Evolutionary conservation across 495 filamentous ascomycete species (phyloP).

Genomic region (Hamigera avellanea): DNA sequence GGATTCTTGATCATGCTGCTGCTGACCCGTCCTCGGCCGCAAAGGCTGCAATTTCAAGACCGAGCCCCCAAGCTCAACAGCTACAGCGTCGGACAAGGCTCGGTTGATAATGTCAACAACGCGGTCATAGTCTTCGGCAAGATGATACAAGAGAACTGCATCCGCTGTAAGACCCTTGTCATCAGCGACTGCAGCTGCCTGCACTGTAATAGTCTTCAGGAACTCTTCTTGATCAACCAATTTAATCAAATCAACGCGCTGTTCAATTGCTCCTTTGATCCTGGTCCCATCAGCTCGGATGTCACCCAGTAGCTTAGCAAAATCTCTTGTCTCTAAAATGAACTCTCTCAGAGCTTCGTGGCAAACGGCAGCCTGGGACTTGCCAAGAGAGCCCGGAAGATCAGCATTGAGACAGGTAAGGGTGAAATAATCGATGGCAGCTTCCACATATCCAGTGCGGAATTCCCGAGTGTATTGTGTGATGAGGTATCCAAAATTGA

Average conservation of each 20-base stretch:
- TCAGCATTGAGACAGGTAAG: constrained; percentile 90
- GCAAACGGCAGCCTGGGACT: constrained; percentile 68
- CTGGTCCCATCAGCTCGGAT: constrained; percentile 70
- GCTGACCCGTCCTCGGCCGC: constrained; percentile 41
- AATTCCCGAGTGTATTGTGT: constrained; percentile 95
- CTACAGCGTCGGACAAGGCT: constrained; percentile 77
- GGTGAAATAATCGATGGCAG: constrained; percentile 86
- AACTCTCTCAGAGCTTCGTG: constrained; percentile 93
- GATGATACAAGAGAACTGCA: constrained; percentile 85
- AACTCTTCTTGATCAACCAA: constrained; percentile 71
- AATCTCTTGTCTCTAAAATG: constrained; percentile 87
- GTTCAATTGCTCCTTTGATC: constrained; percentile 77
- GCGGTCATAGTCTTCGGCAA: constrained; percentile 87
- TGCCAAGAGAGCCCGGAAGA: constrained; percentile 58
- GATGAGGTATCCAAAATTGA: constrained; percentile 88
- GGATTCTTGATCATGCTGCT: constrained; percentile 12
- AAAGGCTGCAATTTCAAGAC: constrained; percentile 64
- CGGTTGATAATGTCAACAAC: constrained; percentile 83
- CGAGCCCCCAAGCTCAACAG: constrained; percentile 68
- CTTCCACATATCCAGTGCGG: constrained; percentile 72
- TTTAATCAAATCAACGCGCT: constrained; percentile 74
- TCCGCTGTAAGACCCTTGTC: constrained; percentile 88
- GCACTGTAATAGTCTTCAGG: constrained; percentile 71
- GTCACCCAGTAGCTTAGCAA: constrained; percentile 86
- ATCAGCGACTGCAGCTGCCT: constrained; percentile 83